Conservation (phyloP, 805 yeast genomes). For the Candida orba region DNA sequence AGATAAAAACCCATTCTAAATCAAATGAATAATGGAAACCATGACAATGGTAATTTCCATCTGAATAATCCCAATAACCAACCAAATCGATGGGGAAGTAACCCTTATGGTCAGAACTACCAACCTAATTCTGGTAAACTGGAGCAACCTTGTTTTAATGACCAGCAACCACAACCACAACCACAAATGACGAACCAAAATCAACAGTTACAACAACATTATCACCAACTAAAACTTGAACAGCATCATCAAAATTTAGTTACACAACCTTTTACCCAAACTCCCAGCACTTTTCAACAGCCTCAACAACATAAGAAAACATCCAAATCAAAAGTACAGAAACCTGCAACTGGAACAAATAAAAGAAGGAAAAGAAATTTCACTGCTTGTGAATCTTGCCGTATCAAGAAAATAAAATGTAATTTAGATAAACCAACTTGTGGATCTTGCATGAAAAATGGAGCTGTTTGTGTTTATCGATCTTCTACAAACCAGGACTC, state of each 20-base stretch:
- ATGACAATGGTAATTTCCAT: no score
- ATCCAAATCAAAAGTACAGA: neutral
- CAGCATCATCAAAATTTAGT: neutral
- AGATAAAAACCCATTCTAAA: no score
- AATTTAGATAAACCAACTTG: constrained; percentile 39
- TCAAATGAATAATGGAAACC: no score
- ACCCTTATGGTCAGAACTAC: no score
- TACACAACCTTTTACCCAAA: neutral
- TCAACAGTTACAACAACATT: neutral
- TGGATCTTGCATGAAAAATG: constrained; percentile 30
- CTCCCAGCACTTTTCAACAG: neutral
- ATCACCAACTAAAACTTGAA: neutral
- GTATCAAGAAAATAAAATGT: constrained; percentile 41
- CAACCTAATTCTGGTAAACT: no score
- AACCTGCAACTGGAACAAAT: constrained; percentile 2
- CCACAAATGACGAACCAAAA: neutral
- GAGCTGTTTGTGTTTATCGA: constrained; percentile 15
- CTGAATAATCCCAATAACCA: no score
- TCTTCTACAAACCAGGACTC: neutral
- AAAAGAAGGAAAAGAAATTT: constrained; percentile 13
- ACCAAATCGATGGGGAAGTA: no score
- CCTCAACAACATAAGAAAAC: neutral
- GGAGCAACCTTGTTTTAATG: neutral
- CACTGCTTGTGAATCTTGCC: constrained; percentile 35
- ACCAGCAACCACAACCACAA: neutral